A percentile compares a stretch with the other conserved stretches of the same genome.
phyloP scores from a whole-genome alignment of 441 rosid species.

The Erodium texanum region DNA sequence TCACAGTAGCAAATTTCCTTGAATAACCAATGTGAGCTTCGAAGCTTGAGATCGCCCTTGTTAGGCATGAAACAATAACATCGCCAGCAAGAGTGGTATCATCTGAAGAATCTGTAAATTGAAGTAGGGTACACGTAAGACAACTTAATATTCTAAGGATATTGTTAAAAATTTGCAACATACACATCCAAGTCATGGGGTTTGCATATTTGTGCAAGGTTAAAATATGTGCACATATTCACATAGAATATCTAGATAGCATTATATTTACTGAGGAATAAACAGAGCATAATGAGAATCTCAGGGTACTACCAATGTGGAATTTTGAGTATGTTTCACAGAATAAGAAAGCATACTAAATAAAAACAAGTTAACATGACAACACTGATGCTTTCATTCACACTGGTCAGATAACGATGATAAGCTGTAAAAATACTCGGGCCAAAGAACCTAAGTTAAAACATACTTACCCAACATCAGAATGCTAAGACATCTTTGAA shows the following conservation, averaged over 20 bases:
- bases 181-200: not conserved
- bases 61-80: conserved; percentile 46
- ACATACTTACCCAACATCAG: conserved; percentile 45
- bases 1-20: conserved; percentile 57
- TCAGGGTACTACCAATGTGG: not conserved
- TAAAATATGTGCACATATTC: not conserved
- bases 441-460: conserved; percentile 8
- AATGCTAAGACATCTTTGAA: conserved; percentile 46
- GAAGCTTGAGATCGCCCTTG: conserved; percentile 43
- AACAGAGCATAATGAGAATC: not conserved
- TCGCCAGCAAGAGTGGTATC: conserved; percentile 42
- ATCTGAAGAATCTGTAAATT: conserved; percentile 51
- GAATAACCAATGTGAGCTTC: conserved; percentile 33
- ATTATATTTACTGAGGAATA: not conserved
- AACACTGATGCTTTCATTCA: too few species aligned
- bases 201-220: not conserved
- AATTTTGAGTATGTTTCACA: too few species aligned
- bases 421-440: not conserved
- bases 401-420: too few species aligned
- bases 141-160: not conserved
- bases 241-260: not conserved
- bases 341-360: too few species aligned
- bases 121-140: conserved; percentile 7
- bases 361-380: too few species aligned
- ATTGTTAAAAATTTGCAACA: not conserved